Conservation (phyloP, 2,329 filamentous ascomycete genomes). For the Colletotrichum eleusines region DNA sequence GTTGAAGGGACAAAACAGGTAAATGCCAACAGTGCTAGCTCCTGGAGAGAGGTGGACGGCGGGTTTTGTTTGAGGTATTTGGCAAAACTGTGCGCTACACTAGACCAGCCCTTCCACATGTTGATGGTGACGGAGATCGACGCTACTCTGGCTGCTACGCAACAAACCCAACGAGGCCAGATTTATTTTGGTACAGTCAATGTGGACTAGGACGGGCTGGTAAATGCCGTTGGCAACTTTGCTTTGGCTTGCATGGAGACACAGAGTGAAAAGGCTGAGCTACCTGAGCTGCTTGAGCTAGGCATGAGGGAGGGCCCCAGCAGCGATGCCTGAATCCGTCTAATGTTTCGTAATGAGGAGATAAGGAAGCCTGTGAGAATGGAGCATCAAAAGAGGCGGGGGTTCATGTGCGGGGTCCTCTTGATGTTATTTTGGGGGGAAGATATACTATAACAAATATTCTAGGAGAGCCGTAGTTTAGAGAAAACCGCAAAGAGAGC, state of each 20-base stretch:
- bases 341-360: slow-evolving; percentile 10
- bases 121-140: slow-evolving; percentile 6
- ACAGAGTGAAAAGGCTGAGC: slow-evolving; percentile 20
- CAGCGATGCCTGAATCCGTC: slow-evolving; percentile 9
- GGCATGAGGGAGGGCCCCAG: slow-evolving; percentile 17
- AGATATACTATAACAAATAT: slow-evolving; percentile 2
- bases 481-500: too few species aligned
- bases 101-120: not conserved
- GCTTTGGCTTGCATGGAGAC: slow-evolving; percentile 24
- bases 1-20: not conserved
- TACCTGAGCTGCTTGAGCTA: slow-evolving; percentile 20
- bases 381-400: slow-evolving; percentile 3
- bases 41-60: not conserved
- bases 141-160: slow-evolving; percentile 26
- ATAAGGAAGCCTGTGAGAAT: not conserved
- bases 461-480: slow-evolving; percentile 8
- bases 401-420: slow-evolving; percentile 16
- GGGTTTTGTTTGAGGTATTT: slow-evolving; percentile 6
- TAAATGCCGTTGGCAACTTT: slow-evolving; percentile 21
- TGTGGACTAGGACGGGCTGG: not conserved
- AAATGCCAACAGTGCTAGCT: slow-evolving; percentile 5
- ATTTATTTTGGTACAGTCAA: slow-evolving; percentile 15
- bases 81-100: not conserved
- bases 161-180: slow-evolving; percentile 11
- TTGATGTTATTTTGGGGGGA: not conserved